Evolutionary conservation across 2,329 filamentous ascomycete genomes (phyloP).

Genomic region (Xylariaceae sp.): DNA sequence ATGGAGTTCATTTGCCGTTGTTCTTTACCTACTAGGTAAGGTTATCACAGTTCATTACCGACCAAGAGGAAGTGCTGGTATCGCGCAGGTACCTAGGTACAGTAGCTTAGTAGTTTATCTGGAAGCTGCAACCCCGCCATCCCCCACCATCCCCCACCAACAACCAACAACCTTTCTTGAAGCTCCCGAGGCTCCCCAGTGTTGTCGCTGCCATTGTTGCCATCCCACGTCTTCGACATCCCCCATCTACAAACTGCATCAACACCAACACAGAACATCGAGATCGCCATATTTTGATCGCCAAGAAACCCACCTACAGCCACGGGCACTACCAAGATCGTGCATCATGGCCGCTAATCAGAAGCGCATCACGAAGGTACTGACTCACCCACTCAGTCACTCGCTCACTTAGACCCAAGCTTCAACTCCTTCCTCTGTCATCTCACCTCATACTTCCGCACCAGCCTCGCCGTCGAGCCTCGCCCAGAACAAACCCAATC

Average conservation of each 20-base stretch:
- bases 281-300: background rate
- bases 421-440: slow-evolving; percentile 8
- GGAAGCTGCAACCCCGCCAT: background rate
- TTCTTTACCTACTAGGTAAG: no score
- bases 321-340: background rate
- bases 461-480: background rate
- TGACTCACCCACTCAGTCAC: background rate
- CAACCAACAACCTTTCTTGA: background rate
- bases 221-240: no score
- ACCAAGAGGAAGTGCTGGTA: no score
- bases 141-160: slow-evolving; percentile 3
- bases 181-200: background rate
- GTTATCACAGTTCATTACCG: no score
- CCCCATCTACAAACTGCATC: background rate
- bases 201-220: no score
- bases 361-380: slow-evolving; percentile 32
- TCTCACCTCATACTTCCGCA: slow-evolving; percentile 3
- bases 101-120: no score
- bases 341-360: slow-evolving; percentile 26
- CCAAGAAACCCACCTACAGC: background rate
- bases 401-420: slow-evolving; percentile 4
- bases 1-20: no score
- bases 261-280: background rate
- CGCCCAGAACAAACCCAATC: background rate
- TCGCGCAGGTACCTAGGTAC: no score